Conservation (phyloP, 2,329 filamentous ascomycete species). For the Hypoxylon rubiginosum region DNA sequence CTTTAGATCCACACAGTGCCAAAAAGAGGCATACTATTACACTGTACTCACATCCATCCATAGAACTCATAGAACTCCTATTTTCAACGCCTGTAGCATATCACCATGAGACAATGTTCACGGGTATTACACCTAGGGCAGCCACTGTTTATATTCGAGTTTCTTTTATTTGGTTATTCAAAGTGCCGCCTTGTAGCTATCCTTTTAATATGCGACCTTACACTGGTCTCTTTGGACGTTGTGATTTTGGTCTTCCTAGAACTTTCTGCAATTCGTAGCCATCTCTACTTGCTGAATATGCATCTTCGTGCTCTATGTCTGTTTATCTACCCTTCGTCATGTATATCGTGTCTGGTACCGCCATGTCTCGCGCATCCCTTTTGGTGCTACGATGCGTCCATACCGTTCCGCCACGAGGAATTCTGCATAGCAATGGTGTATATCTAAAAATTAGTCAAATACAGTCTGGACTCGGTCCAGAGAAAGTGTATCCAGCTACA, state of each 20-base stretch:
- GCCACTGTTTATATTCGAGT: background rate
- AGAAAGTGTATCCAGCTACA: slow-evolving; percentile 24
- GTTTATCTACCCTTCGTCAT: slow-evolving; percentile 39
- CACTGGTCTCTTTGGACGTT: slow-evolving; percentile 8
- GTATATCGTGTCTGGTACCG: slow-evolving; percentile 20
- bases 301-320: slow-evolving; percentile 31
- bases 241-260: slow-evolving; percentile 3
- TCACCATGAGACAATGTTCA: background rate
- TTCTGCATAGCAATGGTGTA: slow-evolving; percentile 16
- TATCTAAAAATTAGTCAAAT: slow-evolving; percentile 32
- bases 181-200: slow-evolving; percentile 12
- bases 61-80: background rate
- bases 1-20: background rate
- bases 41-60: background rate
- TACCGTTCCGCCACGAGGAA: slow-evolving; percentile 18
- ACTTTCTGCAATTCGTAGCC: slow-evolving; percentile 12
- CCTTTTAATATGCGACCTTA: background rate
- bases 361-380: slow-evolving; percentile 8
- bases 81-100: background rate
- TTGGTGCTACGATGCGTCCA: slow-evolving; percentile 18
- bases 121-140: background rate
- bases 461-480: slow-evolving; percentile 29
- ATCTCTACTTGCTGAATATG: slow-evolving; percentile 18
- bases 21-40: background rate
- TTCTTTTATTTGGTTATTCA: slow-evolving; percentile 21